Base-by-base conservation (phyloP, 495 filamentous ascomycete genomes). In the Viridothelium virens region DNA sequence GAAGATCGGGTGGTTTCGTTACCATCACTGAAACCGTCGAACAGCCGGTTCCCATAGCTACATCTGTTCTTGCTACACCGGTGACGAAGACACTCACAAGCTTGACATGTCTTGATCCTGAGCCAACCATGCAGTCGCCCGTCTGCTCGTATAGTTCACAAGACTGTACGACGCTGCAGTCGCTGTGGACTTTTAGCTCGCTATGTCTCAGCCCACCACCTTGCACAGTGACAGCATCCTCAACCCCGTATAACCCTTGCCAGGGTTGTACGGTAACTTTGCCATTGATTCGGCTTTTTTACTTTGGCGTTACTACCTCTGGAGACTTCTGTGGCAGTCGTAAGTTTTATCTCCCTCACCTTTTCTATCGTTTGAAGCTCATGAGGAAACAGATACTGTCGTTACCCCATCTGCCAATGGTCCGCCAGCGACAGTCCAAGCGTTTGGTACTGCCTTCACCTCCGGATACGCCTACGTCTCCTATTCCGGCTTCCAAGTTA, bases 11-110 rank as follows among this genome's bases (percentile, higher is more conserved):
- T 36, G 53, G 25, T 5, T 10, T 9, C 18, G 18, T 59, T 2
- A 18, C 18, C 53, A 59, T 59, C 31, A 59, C 53, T 18, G 53
- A 59, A 59, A 59, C 53, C 7, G 53, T 59, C 31, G 53, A 59
- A 9, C 53, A 59, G 31, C 53, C 25, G 5, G 53, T 59, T 3
- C 53, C 53, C 5, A 36, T 59, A 34, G 33, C 53, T 36, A 3
- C 53, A 36, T 59, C 53, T 10, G 5, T 59, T 9, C 33, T 34
- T 59, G 31, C 53, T 18, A 59, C 31, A 9, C 53, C 53, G 7
- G 53, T 59, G 7, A 59, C 53, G 36, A 59, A 11, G 53, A 59
- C 53, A 31, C 36, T 59, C 31, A 59, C 25, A 9, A 59, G 6
- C 25, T 34, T 18, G 25, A 36, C 3, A 14, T 59, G 53, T 36